Base-by-base conservation (phyloP, 768 basidiomycete species). In the Xerocomus spinulosus region DNA sequence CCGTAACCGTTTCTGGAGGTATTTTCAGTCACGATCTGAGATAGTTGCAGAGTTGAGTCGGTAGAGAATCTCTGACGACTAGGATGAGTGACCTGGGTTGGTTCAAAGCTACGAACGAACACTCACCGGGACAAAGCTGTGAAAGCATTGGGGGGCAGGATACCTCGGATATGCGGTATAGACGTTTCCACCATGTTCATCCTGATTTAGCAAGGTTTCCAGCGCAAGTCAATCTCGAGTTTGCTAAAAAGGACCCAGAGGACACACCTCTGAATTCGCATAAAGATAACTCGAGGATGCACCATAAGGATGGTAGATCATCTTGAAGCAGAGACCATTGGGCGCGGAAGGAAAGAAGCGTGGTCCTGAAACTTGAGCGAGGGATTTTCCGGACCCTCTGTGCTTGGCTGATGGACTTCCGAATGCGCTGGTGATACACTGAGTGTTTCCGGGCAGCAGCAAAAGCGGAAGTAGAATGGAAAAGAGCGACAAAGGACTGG, bases 241-340 rank as follows among this genome's bases (percentile, higher is more conserved):
- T n/a, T n/a, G n/a, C n/a, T n/a, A n/a, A n/a, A n/a, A n/a, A n/a
- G n/a, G n/a, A n/a, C n/a, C n/a, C n/a, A n/a, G 13, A 14, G n/a
- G 30, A 6, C 9, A 52, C 33, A 60, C 65, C 51, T 52, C 54
- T 25, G 28, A 34, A 25, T 35, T 51, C 14, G 58, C 49, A 28
- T 65, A 63, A 44, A 65, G 35, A 28, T 58, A 67, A 37, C 53
- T 58, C 14, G 65, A 57, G 21, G 65, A 50, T 38, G 61, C 55
- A 30, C 50, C 61, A 29, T 65, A 65, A 14, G 63, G 63, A 51
- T 65, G 63, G 46, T 56, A 43, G 35, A 62, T 65, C 55, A 65
- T 67, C 51, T 34, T 63, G 52, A 48, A 40, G 50, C 35, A 48
- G 32, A 53, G 55, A 44, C 23, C 61, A 63, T 62, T 23, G 50